These are phyloP conservation scores for Xylaria bambusicola DNA, from an alignment of 495 filamentous ascomycete genomes.

Conservation along the genomic window DNA sequence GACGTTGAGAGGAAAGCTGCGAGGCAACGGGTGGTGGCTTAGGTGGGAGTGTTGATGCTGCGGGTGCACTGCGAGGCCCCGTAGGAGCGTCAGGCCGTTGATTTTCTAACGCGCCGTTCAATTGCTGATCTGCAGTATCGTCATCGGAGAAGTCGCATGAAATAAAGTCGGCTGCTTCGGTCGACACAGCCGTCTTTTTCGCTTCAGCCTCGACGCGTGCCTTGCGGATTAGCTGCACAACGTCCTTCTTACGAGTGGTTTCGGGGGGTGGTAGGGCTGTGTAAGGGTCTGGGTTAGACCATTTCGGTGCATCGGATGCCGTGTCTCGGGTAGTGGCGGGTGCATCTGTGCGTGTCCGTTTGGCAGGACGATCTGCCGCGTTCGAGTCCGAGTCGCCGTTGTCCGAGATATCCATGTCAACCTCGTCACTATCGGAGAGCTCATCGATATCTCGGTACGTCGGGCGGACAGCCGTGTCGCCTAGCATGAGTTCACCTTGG, in stretches of 20 bases:
- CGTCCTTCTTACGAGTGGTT: constrained; percentile 71
- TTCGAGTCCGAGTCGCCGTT: constrained; percentile 51
- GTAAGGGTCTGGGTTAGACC: constrained; percentile 95
- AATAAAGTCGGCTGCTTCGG: constrained; percentile 74
- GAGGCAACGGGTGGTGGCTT: constrained; percentile 14
- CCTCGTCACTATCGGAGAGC: constrained; percentile 72
- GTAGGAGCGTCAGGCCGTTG: background rate
- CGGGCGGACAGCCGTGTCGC: constrained; percentile 36
- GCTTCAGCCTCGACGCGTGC: constrained; percentile 60
- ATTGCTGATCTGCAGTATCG: constrained; percentile 16
- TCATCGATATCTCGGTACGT: constrained; percentile 56
- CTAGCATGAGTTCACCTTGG: constrained; percentile 38
- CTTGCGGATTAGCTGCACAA: constrained; percentile 86
- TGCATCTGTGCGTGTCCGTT: constrained; percentile 42
- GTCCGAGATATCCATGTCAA: constrained; percentile 66
- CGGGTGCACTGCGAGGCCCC: background rate
- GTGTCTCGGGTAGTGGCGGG: constrained; percentile 29
- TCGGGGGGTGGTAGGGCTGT: constrained; percentile 72
- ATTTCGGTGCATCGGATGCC: constrained; percentile 60
- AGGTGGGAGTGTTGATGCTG: constrained; percentile 19
- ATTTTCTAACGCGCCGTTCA: background rate
- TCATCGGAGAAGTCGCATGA: constrained; percentile 69
- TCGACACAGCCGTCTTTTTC: constrained; percentile 58
- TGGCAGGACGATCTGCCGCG: constrained; percentile 49
- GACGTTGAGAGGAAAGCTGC: background rate